Evolutionary conservation across 331 rosid genomes (phyloP).

Genomic region (Telfairia occidentalis): DNA sequence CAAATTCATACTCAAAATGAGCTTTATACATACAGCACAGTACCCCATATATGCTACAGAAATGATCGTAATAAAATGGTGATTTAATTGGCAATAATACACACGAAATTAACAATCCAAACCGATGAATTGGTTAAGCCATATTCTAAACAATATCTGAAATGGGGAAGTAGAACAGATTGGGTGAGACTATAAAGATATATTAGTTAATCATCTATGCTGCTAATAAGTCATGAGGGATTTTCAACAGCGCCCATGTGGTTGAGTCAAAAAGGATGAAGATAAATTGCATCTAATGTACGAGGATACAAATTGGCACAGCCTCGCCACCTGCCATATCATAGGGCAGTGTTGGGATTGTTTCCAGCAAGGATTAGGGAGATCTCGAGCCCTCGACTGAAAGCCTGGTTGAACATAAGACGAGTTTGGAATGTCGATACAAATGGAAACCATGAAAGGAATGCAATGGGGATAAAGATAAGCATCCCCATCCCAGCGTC

Average conservation of each 20-base stretch:
- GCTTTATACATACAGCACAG: background rate
- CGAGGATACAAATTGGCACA: background rate
- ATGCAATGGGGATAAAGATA: conserved; percentile 70
- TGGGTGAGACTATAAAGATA: background rate
- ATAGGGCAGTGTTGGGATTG: conserved; percentile 60
- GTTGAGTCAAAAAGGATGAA: background rate
- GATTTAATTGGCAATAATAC: background rate
- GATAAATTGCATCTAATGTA: background rate
- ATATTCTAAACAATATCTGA: background rate
- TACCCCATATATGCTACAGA: background rate
- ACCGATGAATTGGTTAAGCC: background rate
- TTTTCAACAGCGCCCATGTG: background rate
- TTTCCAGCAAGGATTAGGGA: conserved; percentile 86
- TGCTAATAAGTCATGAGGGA: background rate
- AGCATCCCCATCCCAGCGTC: conserved; percentile 98
- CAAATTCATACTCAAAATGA: background rate
- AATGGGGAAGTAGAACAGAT: background rate
- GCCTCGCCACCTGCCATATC: background rate
- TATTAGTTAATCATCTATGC: background rate
- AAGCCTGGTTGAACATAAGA: conserved; percentile 97
- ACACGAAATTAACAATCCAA: background rate
- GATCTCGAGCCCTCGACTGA: conserved; percentile 88
- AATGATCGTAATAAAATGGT: background rate
- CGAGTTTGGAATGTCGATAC: conserved; percentile 87
- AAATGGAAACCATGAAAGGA: conserved; percentile 84